These are phyloP conservation scores for Podospora comata DNA, from an alignment of 495 filamentous ascomycete species.

Conservation along the genomic window DNA sequence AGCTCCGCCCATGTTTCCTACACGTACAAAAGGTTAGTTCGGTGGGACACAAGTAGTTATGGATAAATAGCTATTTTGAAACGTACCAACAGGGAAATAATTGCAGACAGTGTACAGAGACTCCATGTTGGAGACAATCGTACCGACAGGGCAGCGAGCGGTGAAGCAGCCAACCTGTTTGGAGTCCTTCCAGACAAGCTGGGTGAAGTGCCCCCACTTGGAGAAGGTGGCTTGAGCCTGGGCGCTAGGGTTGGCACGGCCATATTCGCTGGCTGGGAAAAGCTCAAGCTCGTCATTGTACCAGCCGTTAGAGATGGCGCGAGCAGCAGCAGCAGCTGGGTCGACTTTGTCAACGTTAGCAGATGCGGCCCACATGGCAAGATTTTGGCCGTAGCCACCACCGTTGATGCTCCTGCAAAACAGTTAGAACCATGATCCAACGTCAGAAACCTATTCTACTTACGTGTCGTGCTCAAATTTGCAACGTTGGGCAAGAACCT, in stretches of 20 bases:
- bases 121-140: constrained; percentile 38
- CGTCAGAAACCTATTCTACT: constrained; percentile 34
- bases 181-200: constrained; percentile 80
- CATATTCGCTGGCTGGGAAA: constrained; percentile 40
- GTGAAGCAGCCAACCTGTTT: constrained; percentile 71
- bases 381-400: constrained; percentile 81
- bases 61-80: background rate
- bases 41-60: background rate
- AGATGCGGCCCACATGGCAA: constrained; percentile 50
- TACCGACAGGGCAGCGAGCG: constrained; percentile 48
- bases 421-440: constrained; percentile 13
- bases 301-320: constrained; percentile 71
- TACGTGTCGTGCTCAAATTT: constrained; percentile 74
- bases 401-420: constrained; percentile 46
- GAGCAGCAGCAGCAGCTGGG: constrained; percentile 49
- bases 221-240: constrained; percentile 60
- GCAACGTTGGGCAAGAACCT: constrained; percentile 51
- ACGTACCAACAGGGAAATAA: constrained; percentile 68
- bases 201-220: constrained; percentile 81
- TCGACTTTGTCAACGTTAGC: constrained; percentile 29
- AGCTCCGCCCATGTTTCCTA: constrained; percentile 65
- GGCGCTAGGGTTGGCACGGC: constrained; percentile 34
- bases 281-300: constrained; percentile 71
- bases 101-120: constrained; percentile 80
- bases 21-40: constrained; percentile 18